Evolutionary conservation across 768 basidiomycete species (phyloP).

Genomic region (Pleurotus pulmonarius): DNA sequence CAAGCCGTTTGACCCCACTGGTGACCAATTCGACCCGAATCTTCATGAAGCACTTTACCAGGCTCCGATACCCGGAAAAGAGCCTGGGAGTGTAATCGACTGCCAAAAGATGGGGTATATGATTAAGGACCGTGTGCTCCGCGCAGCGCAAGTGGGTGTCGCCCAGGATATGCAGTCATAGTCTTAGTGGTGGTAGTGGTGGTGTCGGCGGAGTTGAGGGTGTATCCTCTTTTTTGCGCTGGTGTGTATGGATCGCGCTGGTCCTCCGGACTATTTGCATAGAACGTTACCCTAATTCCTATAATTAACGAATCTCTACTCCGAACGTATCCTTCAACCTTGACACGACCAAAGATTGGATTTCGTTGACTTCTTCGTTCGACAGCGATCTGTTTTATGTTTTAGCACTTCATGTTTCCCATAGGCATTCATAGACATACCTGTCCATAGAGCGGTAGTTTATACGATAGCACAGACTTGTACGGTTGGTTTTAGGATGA

Average conservation of each 20-base stretch:
- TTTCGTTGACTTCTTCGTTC: conserved; percentile 83
- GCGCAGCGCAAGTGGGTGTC: conserved; percentile 96
- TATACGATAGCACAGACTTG: conserved; percentile 84
- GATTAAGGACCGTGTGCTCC: conserved; percentile 90
- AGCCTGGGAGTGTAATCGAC: conserved; percentile 86
- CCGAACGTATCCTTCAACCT: conserved; percentile 58
- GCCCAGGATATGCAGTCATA: conserved; percentile 56
- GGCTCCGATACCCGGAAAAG: conserved; percentile 85
- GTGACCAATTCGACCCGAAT: conserved; percentile 94
- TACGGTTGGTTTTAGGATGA: conserved; percentile 81
- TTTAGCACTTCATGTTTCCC: not conserved
- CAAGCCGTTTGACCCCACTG: conserved; percentile 87
- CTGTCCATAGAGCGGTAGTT: conserved; percentile 98
- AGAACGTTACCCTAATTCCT: conserved; percentile 25
- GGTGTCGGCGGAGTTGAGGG: not conserved
- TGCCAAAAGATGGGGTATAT: conserved; percentile 89
- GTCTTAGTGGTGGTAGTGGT: not conserved
- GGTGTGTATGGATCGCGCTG: conserved; percentile 3
- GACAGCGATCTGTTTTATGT: conserved; percentile 62
- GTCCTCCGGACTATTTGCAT: conserved; percentile 30
- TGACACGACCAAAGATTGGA: conserved; percentile 62
- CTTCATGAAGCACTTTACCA: conserved; percentile 94
- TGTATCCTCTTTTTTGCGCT: not conserved
- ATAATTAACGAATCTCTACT: conserved; percentile 85
- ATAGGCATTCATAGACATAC: conserved; percentile 30